phyloP scores from a whole-genome alignment of 2,329 filamentous ascomycete species.

The Fusarium sublunatum region DNA sequence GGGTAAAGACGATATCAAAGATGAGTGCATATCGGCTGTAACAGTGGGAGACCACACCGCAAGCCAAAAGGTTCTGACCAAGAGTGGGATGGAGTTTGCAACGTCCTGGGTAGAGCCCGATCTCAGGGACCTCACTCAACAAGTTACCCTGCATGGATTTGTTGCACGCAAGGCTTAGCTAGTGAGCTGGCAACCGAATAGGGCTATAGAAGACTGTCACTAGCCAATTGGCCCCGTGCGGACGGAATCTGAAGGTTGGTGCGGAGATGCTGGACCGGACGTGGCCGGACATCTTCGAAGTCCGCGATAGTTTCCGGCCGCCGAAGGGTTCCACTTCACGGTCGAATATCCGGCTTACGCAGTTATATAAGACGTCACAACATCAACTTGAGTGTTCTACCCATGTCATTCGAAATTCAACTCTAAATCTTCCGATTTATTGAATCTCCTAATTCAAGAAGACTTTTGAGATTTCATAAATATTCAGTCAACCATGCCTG shows the following conservation, averaged over 20 bases:
- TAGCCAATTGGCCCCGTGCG: slow-evolving; percentile 24
- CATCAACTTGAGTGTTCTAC: no score
- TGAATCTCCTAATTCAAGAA: no score
- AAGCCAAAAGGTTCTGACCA: slow-evolving; percentile 68
- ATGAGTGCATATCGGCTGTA: slow-evolving; percentile 59
- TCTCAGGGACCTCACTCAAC: slow-evolving; percentile 22
- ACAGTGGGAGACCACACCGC: slow-evolving; percentile 61
- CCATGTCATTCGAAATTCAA: no score
- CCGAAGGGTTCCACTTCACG: slow-evolving; percentile 33
- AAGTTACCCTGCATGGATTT: slow-evolving; percentile 44
- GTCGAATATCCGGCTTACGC: background rate
- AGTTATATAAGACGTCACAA: background rate
- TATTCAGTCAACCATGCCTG: slow-evolving; percentile 2
- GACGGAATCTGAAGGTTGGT: background rate
- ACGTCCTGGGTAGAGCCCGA: slow-evolving; percentile 54
- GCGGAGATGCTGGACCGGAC: slow-evolving; percentile 15
- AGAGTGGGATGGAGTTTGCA: slow-evolving; percentile 64
- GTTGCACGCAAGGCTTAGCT: slow-evolving; percentile 20
- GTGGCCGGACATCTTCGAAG: slow-evolving; percentile 37
- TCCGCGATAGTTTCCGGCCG: slow-evolving; percentile 36
- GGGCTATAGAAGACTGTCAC: background rate
- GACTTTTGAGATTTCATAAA: no score
- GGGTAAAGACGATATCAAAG: slow-evolving; percentile 45
- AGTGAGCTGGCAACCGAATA: slow-evolving; percentile 11
- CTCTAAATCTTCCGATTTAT: no score